phyloP scores from a whole-genome alignment of 768 basidiomycete species.

The Hysterangium stoloniferum region DNA sequence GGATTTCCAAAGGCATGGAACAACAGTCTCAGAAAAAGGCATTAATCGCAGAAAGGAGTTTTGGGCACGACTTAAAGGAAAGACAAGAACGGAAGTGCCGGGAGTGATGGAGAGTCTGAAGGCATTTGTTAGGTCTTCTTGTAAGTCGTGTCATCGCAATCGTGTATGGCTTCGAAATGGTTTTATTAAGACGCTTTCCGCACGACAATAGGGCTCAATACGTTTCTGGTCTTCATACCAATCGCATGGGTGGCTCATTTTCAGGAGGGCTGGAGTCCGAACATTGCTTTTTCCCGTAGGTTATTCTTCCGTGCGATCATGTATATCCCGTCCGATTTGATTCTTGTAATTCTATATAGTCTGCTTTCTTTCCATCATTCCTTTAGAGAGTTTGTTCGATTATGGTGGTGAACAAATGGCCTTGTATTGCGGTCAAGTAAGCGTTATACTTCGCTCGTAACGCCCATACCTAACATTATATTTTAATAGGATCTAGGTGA shows the following conservation, averaged over 20 bases:
- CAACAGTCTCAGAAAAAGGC: too few relatives aligned
- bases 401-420: constrained; percentile 53
- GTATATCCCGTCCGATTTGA: not conserved
- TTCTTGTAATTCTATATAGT: constrained; percentile 38
- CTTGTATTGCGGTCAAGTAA: constrained; percentile 40
- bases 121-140: constrained; percentile 44
- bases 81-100: constrained; percentile 34
- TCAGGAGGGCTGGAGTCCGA: constrained; percentile 24
- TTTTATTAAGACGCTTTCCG: constrained; percentile 7
- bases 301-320: constrained; percentile 1
- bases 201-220: constrained; percentile 41
- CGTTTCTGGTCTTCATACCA: constrained; percentile 50
- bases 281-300: constrained; percentile 41
- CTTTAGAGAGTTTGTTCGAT: constrained; percentile 59
- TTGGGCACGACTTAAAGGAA: constrained; percentile 36
- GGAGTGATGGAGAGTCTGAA: constrained; percentile 37
- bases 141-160: constrained; percentile 38
- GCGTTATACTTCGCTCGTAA: not conserved
- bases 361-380: constrained; percentile 57
- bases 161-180: not conserved
- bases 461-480: not conserved
- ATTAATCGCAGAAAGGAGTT: constrained; percentile 19
- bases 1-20: too few relatives aligned
- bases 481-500: constrained; percentile 44
- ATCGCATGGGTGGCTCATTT: constrained; percentile 57